Conservation (phyloP, 2,329 filamentous ascomycete species). For the Mollisia scopiformis region DNA sequence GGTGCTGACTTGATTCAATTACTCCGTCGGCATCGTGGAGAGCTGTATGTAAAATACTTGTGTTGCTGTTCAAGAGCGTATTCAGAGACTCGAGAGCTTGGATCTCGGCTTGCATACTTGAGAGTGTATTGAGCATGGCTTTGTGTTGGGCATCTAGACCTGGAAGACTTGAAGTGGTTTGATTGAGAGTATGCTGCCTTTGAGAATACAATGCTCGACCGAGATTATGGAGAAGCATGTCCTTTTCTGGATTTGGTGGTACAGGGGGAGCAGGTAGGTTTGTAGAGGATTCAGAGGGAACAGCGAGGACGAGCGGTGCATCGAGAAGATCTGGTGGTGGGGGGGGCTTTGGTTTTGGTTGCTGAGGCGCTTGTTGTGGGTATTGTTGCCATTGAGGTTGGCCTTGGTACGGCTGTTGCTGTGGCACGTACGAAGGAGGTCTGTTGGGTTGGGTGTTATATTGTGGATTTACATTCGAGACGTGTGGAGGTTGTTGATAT, state of each 20-base stretch:
- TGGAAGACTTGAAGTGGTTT: conserved; percentile 74
- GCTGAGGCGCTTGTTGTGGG: conserved; percentile 34
- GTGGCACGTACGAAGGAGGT: conserved; percentile 25
- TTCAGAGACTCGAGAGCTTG: conserved; percentile 72
- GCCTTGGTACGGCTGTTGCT: conserved; percentile 22
- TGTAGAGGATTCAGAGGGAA: conserved; percentile 46
- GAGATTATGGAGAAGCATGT: conserved; percentile 79
- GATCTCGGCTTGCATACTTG: conserved; percentile 74
- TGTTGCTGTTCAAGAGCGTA: conserved; percentile 73
- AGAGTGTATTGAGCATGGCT: conserved; percentile 73
- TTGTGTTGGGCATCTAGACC: conserved; percentile 78
- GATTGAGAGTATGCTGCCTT: conserved; percentile 68
- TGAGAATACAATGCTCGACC: conserved; percentile 70
- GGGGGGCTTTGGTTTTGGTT: conserved; percentile 39
- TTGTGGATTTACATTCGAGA: conserved; percentile 17
- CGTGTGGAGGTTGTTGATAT: conserved; percentile 25
- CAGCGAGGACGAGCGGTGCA: conserved; percentile 51
- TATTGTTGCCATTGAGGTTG: conserved; percentile 34
- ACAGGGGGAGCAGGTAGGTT: conserved; percentile 77
- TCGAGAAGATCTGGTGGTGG: conserved; percentile 56
- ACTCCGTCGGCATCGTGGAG: conserved; percentile 79
- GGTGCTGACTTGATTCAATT: conserved; percentile 71
- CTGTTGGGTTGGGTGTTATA: conserved; percentile 20
- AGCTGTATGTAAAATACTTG: conserved; percentile 74
- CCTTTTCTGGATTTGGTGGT: conserved; percentile 94